Percentiles rank a stretch among this genome's conserved stretches.
Conservation (phyloP, 2,329 filamentous ascomycete species). For the Aspergillus phoenicis region DNA sequence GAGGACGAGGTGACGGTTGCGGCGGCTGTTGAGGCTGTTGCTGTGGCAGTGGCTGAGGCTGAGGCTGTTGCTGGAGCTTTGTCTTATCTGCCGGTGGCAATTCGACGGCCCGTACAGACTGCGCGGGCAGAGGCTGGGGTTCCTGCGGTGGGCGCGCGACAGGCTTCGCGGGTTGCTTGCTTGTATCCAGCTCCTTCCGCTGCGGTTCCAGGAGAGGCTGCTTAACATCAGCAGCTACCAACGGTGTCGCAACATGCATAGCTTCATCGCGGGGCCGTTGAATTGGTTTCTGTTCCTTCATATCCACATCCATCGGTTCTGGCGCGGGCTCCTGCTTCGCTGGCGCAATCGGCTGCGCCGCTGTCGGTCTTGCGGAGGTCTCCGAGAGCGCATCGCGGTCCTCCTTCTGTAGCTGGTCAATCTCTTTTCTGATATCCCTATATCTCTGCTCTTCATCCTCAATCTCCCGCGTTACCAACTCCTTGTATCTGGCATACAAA, state of each 20-base stretch:
- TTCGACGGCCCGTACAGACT: constrained; percentile 8
- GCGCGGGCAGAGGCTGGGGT: constrained; percentile 12
- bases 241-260: constrained; percentile 11
- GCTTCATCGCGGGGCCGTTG: constrained; percentile 15
- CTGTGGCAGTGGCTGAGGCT: not conserved
- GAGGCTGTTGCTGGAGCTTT: constrained; percentile 8
- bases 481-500: constrained; percentile 74
- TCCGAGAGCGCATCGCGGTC: constrained; percentile 50
- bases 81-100: constrained; percentile 10
- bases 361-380: constrained; percentile 1
- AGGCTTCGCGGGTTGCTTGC: constrained; percentile 10
- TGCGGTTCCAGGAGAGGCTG: constrained; percentile 13
- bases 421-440: constrained; percentile 65
- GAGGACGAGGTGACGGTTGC: constrained; percentile 2
- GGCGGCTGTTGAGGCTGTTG: constrained; percentile 8
- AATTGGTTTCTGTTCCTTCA: constrained; percentile 25
- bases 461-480: constrained; percentile 69
- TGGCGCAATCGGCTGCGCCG: constrained; percentile 7
- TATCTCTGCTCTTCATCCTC: constrained; percentile 72
- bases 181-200: constrained; percentile 13
- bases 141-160: constrained; percentile 7
- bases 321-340: constrained; percentile 22
- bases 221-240: constrained; percentile 4
- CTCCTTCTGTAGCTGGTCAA: constrained; percentile 67
- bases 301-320: constrained; percentile 34